Base-by-base conservation (phyloP, 371 early-diverging fungal genomes). In the Saksenaea vasiformis region DNA sequence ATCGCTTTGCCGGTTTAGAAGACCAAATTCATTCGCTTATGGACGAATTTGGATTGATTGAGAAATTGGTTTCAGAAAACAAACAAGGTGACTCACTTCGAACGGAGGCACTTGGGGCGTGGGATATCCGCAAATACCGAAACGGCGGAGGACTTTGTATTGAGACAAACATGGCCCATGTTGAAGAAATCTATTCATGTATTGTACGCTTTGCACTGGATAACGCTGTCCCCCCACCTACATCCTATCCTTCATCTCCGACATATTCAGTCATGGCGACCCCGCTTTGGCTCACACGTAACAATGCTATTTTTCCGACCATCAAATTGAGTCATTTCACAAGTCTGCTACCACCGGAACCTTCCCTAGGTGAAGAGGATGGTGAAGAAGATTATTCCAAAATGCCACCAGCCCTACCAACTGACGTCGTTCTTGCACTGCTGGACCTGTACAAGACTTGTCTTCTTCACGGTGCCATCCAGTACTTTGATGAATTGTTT, bases 311-410 rank as follows among this genome's bases (percentile, higher is more conserved):
- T 7, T 80, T 70, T 54, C 66, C 74, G 5, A 74, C 70, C n/a
- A 68, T 80, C n/a, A 60, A 70, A 53, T 58, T 80, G 0, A 64
- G 68, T 19, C 78, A 77, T 56, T 80, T 80, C n/a, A 79, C 79
- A 0, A 79, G 79, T 56, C 53, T 79, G 31, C 54, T 69, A 27
- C 74, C 76, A 19, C 56, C 61, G 17, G 41, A 61, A 54, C 26
- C 61, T 4, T 19, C 54, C 26, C 38, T 31, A n/a, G 44, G 56
- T 15, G 60, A 61, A 3, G 66, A 53, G 2, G 54, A 39, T 3
- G 34, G 38, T 11, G 56, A 47, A 15, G 60, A 61, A 53, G 62
- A 64, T 44, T 56, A 43, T 36, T 39, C 27, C n/a, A 37, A 35
- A 58, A 44, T 57, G 22, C 57, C 5, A 22, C 47, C 38, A 65